Evolutionary conservation across 768 basidiomycete genomes (phyloP), one percentile per base, ranked within the genome.

Genomic region (Basidioascus undulatus): DNA sequence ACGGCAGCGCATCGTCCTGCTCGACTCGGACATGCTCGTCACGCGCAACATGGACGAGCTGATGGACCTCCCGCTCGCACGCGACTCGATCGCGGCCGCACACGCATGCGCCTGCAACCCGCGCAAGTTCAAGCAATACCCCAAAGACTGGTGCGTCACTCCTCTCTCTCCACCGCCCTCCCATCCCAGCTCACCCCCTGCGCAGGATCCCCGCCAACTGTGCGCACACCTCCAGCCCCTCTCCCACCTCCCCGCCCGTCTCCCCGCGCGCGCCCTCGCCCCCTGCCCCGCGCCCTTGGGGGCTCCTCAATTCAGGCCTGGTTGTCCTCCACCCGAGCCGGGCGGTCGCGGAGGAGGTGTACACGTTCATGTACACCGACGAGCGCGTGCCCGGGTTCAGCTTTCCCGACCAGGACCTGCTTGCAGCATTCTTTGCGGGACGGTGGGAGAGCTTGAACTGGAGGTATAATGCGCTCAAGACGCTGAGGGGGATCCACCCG

Each of bases 21-120:
- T 87, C 37, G 84, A 89, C 55, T 71, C 74, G 16, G 84, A 89
- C 59, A 89, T 89, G 84, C 64, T 83, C 40, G 62, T 86, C 18
- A 62, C 65, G 58, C 65, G 59, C 37, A 84, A 81, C 53, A 83
- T 89, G 74, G 86, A 89, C 58, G 70, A 75, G 34, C 47, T 61
- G 19, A 50, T 59, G 44, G 59, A 65, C 21, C 43, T 70, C 15
- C 53, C 61, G 24, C 60, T 89, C 5, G 65, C 65, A 2, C 26
- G 45, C 16, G 79, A 73, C 46, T 71, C 74, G 57, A 86, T 94
- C 43, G 86, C 82, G 5, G 86, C 84, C 1, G 68, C 64, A 0
- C 87, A 89, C 48, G 86, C 72, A 12, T 98, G 89, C 53, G 74
- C 84, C 4, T 98, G 89, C 62, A 98, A 98, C 58, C 89, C 87